Base-by-base conservation (phyloP, 441 rosid genomes). In the Jatropha multifida region DNA sequence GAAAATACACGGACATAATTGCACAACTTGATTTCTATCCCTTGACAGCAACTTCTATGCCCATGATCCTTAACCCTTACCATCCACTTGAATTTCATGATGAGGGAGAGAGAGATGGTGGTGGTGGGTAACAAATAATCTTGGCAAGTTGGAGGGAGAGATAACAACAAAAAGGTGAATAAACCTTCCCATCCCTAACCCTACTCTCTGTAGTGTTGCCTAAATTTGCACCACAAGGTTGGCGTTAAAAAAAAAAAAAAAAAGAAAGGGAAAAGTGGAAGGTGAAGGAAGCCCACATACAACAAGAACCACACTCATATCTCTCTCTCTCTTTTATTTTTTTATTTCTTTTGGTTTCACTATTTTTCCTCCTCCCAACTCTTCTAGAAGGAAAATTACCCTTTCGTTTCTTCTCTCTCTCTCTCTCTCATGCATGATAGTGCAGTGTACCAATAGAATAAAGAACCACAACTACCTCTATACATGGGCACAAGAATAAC, bases 281-380 rank as follows among this genome's bases (percentile, higher is more conserved):
- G 94, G 92, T 90, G 88, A 87, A 85, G 85, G 88, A 85, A 86
- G 85, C 85, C 88, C 88, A 86, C 87, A 81, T n/a, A 73, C 88
- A 84, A 85, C 88, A 78, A 84, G 86, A 86, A 76, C 86, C 85
- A 80, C 83, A 81, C 60, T 79, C 84, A 80, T 51, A 15, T 13
- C 14, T 51, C 55, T 74, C 14, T 59, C 58, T 48, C 78, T 23
- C 11, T 56, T 20, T n/a, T n/a, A 1, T 27, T 12, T 27, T 26
- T n/a, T 59, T 13, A 1, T 23, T 10, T 58, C 20, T 60, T 26
- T 26, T 11, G 4, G 2, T 4, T 59, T 76, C 59, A 71, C 68
- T 54, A 11, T 65, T 77, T 67, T 65, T 60, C 48, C 59, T 40
- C 78, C 79, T 81, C 83, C 88, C 86, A 82, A 67, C 74, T 56